These are phyloP conservation scores for Arxiozyma heterogenica DNA, from an alignment of 1,139 yeast species.

Conservation along the genomic window DNA sequence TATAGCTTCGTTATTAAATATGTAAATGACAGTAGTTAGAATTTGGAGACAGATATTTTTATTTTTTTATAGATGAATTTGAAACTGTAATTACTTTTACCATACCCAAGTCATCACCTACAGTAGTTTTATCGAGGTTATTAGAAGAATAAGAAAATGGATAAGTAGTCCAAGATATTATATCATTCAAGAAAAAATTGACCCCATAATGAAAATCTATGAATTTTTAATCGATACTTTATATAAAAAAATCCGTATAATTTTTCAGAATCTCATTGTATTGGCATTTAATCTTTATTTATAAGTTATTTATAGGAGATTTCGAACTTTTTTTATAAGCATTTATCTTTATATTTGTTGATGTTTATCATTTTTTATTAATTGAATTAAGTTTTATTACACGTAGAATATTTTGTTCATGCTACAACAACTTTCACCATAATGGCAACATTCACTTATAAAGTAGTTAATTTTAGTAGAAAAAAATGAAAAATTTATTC, in stretches of 20 bases:
- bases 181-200: constrained; percentile 31
- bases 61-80: constrained; percentile 36
- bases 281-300: constrained; percentile 33
- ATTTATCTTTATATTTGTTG: constrained; percentile 46
- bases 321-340: constrained; percentile 55
- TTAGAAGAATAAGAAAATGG: constrained; percentile 37
- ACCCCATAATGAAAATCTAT: constrained; percentile 24
- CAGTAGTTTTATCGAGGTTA: constrained; percentile 40
- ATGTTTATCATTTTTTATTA: constrained; percentile 37
- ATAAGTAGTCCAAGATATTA: constrained; percentile 39
- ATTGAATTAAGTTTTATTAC: constrained; percentile 16
- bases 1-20: constrained; percentile 56
- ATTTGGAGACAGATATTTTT: constrained; percentile 43
- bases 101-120: constrained; percentile 45
- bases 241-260: constrained; percentile 42
- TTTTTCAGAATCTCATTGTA: constrained; percentile 23
- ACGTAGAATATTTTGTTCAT: constrained; percentile 20
- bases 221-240: constrained; percentile 35
- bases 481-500: constrained; percentile 11
- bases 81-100: constrained; percentile 30
- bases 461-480: constrained; percentile 9
- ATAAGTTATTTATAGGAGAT: constrained; percentile 45
- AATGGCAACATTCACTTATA: constrained; percentile 9
- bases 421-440: constrained; percentile 12
- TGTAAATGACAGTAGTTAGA: constrained; percentile 37